phyloP scores from a whole-genome alignment of 805 yeast genomes.

The Starmerella floris region DNA sequence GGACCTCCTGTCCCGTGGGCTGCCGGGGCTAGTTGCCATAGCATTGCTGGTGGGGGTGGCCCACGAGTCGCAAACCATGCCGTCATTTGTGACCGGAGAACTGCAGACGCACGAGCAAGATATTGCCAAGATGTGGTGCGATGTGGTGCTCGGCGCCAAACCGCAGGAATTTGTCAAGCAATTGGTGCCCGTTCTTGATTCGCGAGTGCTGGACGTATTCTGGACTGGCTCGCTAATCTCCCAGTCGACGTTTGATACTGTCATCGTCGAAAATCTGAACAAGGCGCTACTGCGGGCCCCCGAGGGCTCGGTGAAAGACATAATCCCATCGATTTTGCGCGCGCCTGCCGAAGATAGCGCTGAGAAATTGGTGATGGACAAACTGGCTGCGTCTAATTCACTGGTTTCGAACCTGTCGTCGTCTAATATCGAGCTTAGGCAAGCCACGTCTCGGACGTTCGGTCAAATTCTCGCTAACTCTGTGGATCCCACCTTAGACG shows the following conservation, averaged over 20 bases:
- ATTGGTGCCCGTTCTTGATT: conserved; percentile 15
- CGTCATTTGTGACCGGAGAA: neutral
- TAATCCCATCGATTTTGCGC: conserved; percentile 40
- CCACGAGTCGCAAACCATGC: neutral
- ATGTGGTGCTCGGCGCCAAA: conserved; percentile 26
- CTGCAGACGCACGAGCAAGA: neutral
- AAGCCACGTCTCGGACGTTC: conserved; percentile 33
- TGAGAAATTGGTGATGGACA: conserved; percentile 32
- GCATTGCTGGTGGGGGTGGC: neutral
- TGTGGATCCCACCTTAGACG: conserved; percentile 35
- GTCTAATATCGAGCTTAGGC: conserved; percentile 52
- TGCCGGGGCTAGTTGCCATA: neutral
- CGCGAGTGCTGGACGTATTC: conserved; percentile 5
- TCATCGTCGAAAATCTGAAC: conserved; percentile 49
- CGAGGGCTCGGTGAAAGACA: conserved; percentile 46
- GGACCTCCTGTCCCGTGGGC: neutral
- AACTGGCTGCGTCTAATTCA: conserved; percentile 31
- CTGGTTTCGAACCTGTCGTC: conserved; percentile 50
- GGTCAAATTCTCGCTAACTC: conserved; percentile 24
- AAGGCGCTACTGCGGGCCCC: conserved; percentile 69
- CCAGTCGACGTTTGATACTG: conserved; percentile 29
- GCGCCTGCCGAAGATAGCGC: neutral
- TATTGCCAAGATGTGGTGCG: conserved; percentile 19
- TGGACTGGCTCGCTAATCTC: conserved; percentile 22
- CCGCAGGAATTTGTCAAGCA: conserved; percentile 15